Base-by-base conservation (phyloP, 2,329 filamentous ascomycete genomes). In the Sporothrix brunneoviolacea region DNA sequence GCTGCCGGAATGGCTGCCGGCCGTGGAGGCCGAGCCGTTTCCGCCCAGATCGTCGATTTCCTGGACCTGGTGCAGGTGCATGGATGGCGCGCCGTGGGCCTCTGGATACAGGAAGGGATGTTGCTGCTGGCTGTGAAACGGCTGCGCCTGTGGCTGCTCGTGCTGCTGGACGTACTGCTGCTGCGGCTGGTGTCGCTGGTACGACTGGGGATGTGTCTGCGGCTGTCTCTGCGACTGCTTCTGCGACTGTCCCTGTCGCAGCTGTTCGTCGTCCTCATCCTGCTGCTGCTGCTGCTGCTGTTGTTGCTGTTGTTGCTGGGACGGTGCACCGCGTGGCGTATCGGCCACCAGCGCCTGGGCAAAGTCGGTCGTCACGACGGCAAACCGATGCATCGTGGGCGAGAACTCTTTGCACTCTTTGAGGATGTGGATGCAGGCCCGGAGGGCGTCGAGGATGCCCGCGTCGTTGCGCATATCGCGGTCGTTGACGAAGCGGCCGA, bases 331-430 rank as follows among this genome's bases (percentile, higher is more conserved):
- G n/a, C n/a, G 16, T 2, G 38, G 15, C 12, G 12, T 21, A 4
- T 24, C 48, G 12, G 44, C 19, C 41, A 55, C 49, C 27, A 58
- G 27, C 12, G 50, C 36, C 27, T 51, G 46, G 1, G 51, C 54
- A 39, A 57, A 50, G 35, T 58, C 55, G 1, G 51, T 46, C n/a
- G 55, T 54, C n/a, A 55, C 50, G 4, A 16, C 15, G 28, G 56
- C 55, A 18, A 57, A 52, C 15, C 55, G 50, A 38, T 57, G 55
- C 53, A 54, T 55, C 1, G 56, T 55, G 6, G 55, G 53, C 35
- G 56, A 55, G 30, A 54, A 58, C 16, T 50, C 51, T 13, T 53
- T 48, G 45, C 55, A 53, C 42, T 44, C 39, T 16, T 50, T 43
- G 16, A 58, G 39, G 30, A 58, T 53, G 15, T 21, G 38, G 36